These are phyloP conservation scores for Ascochyta fabae DNA, from an alignment of 2,329 filamentous ascomycete species.

Conservation along the genomic window DNA sequence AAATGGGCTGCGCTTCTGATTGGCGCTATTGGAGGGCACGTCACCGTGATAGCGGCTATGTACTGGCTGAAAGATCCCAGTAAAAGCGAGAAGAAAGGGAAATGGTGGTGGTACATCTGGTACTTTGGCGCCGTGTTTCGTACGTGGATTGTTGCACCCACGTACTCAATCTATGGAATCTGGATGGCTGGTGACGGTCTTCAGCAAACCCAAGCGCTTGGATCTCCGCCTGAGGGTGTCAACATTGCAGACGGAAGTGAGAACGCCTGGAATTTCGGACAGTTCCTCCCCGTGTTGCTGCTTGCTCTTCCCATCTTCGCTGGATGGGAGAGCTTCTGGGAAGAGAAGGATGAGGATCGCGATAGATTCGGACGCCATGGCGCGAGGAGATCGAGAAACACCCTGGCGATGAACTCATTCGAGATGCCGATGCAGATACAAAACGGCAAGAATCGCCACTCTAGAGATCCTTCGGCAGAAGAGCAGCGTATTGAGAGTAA, in stretches of 20 bases:
- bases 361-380: constrained; percentile 24
- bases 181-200: constrained; percentile 33
- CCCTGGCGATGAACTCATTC: constrained; percentile 7
- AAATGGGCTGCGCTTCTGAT: constrained; percentile 38
- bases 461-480: constrained; percentile 21
- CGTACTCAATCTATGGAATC: constrained; percentile 39
- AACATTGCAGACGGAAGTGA: constrained; percentile 29
- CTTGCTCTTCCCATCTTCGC: constrained; percentile 41
- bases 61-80: constrained; percentile 29
- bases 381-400: constrained; percentile 16
- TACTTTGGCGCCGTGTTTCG: constrained; percentile 33
- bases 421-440: not conserved
- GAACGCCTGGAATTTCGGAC: constrained; percentile 40
- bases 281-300: constrained; percentile 40
- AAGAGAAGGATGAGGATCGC: constrained; percentile 35
- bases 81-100: constrained; percentile 17
- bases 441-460: constrained; percentile 2
- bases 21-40: constrained; percentile 40
- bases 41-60: constrained; percentile 40
- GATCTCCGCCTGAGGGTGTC: constrained; percentile 23
- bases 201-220: constrained; percentile 35
- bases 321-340: constrained; percentile 41
- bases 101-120: constrained; percentile 30
- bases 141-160: constrained; percentile 41
- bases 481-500: constrained; percentile 24